phyloP scores from a whole-genome alignment of 768 basidiomycete species.

The Coprinopsis cinerea region DNA sequence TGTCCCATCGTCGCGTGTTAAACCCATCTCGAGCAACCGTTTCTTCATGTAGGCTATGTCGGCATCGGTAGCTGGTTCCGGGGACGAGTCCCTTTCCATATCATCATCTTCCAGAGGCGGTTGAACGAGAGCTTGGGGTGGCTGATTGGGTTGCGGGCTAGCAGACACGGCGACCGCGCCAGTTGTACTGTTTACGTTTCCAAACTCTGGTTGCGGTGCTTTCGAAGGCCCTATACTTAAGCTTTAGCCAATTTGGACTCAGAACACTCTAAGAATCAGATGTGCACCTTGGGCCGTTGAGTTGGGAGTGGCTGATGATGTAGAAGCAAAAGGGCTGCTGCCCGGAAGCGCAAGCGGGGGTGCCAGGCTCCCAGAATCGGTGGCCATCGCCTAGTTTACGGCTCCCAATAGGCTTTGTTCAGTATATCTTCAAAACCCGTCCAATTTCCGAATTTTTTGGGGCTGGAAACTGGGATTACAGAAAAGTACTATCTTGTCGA shows the following conservation, averaged over 20 bases:
- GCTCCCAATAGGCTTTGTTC: no score
- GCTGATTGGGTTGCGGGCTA: neutral
- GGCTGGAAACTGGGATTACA: no score
- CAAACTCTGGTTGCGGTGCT: neutral
- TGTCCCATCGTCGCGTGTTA: constrained; percentile 12
- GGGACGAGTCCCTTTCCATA: constrained; percentile 12
- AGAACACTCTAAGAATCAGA: neutral
- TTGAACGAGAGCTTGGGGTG: neutral
- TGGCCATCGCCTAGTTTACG: neutral
- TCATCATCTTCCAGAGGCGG: neutral
- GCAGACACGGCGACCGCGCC: no score
- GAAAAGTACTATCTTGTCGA: no score
- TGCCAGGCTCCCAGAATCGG: neutral
- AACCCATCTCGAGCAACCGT: constrained; percentile 39
- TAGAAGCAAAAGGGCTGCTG: neutral
- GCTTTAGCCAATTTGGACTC: neutral
- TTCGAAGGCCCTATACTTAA: neutral
- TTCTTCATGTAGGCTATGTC: constrained; percentile 47
- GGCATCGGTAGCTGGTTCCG: constrained; percentile 34
- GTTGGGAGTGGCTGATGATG: neutral
- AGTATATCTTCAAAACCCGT: no score
- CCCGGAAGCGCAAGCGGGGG: neutral
- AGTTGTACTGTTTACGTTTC: neutral
- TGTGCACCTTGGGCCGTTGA: neutral
- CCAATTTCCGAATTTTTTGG: no score